Evolutionary conservation across 2,329 filamentous ascomycete species (phyloP).

Genomic region (Neofusicoccum laricinum): DNA sequence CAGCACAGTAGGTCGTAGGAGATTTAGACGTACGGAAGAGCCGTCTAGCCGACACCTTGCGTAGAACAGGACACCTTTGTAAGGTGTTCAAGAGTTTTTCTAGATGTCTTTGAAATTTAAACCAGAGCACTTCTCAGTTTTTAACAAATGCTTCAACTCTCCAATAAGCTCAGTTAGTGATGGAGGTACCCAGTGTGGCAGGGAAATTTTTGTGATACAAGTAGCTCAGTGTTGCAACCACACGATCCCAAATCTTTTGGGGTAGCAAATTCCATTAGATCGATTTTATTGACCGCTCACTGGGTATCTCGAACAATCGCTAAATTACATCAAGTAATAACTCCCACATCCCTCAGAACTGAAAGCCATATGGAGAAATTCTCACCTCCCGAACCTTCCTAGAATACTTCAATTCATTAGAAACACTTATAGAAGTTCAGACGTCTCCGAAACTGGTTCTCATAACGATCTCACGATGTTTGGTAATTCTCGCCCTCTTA

Average conservation of each 20-base stretch:
- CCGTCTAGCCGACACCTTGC: too few relatives aligned
- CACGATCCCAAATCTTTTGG: not conserved
- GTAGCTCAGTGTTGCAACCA: not conserved
- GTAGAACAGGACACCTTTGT: too few relatives aligned
- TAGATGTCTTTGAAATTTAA: too few relatives aligned
- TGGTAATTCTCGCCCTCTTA: not conserved
- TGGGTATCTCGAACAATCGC: slow-evolving; percentile 4
- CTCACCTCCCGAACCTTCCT: not conserved
- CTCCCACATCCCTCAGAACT: not conserved
- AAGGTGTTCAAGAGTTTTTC: too few relatives aligned
- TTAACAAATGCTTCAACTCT: too few relatives aligned
- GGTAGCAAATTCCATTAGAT: not conserved
- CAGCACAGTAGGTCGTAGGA: not conserved
- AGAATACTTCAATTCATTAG: not conserved
- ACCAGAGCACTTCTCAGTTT: too few relatives aligned
- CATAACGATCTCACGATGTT: too few relatives aligned
- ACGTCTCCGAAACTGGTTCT: not conserved
- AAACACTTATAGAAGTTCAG: not conserved
- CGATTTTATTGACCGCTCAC: not conserved
- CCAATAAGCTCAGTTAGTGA: too few relatives aligned
- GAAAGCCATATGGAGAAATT: not conserved
- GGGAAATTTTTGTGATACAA: not conserved
- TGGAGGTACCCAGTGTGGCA: too few relatives aligned
- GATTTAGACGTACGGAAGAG: too few relatives aligned
- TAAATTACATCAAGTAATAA: slow-evolving; percentile 9